Evolutionary conservation across 2,329 filamentous ascomycete genomes (phyloP).

Genomic region (Madurella mycetomatis): DNA sequence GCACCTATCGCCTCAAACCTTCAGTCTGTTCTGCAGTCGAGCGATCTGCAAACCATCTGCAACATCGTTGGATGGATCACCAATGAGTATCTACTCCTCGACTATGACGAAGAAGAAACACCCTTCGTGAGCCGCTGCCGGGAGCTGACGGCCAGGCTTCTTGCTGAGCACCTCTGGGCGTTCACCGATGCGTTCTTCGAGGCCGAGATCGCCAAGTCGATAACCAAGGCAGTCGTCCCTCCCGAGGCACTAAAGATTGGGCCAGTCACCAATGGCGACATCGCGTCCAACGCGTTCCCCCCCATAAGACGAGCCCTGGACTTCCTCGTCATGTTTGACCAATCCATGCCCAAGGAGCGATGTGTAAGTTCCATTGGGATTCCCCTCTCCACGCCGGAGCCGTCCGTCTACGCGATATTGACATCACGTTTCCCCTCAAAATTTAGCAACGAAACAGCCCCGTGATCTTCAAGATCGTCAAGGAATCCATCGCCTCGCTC

Average conservation of each 20-base stretch:
- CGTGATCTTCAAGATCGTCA: constrained; percentile 68
- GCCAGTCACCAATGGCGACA: constrained; percentile 43
- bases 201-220: constrained; percentile 50
- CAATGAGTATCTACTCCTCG: constrained; percentile 53
- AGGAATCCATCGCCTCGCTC: constrained; percentile 81
- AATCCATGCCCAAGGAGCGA: constrained; percentile 60
- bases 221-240: constrained; percentile 45
- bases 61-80: constrained; percentile 55
- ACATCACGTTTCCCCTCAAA: constrained; percentile 17
- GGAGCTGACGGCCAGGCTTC: constrained; percentile 51
- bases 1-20: constrained; percentile 47
- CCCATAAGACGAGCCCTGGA: constrained; percentile 55
- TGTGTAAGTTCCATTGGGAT: constrained; percentile 44
- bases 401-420: neutral
- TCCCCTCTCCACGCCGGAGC: neutral
- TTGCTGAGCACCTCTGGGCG: constrained; percentile 55
- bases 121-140: constrained; percentile 50
- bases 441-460: constrained; percentile 48
- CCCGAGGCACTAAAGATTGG: constrained; percentile 48
- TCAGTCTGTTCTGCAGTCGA: constrained; percentile 45
- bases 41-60: constrained; percentile 48
- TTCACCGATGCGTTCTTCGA: constrained; percentile 53
- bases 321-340: constrained; percentile 58
- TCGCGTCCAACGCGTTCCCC: constrained; percentile 55
- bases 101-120: constrained; percentile 53